Evolutionary conservation across 2,329 filamentous ascomycete genomes (phyloP).

Genomic region (Boeremia lycopersici): DNA sequence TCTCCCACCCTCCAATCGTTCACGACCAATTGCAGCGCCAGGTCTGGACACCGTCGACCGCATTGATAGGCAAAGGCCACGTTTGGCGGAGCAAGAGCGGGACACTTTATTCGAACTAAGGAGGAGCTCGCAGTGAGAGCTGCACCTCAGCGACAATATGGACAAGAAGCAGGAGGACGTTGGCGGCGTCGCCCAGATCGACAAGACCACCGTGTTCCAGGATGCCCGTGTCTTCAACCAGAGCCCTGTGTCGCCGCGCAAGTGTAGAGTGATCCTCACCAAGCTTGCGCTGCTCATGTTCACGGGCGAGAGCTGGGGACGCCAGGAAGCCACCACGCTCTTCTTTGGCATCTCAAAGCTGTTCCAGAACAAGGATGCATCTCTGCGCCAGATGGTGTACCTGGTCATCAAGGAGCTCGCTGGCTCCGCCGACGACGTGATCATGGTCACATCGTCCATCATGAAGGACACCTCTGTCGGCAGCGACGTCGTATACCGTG

Average conservation of each 20-base stretch:
- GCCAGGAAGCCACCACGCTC: conserved; percentile 94
- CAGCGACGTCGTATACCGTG: conserved; percentile 80
- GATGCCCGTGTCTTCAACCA: conserved; percentile 98
- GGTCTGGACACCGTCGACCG: conserved; percentile 7
- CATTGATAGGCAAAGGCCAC: conserved; percentile 40
- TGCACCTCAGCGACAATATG: conserved; percentile 34
- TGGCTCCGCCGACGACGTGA: conserved; percentile 94
- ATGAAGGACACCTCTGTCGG: conserved; percentile 99
- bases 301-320: conserved; percentile 95
- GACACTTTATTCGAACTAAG: conserved; percentile 30
- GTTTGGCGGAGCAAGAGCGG: conserved; percentile 42
- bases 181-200: conserved; percentile 94
- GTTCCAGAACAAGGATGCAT: conserved; percentile 99
- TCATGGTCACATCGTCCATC: conserved; percentile 99
- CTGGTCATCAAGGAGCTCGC: conserved; percentile 97
- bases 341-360: conserved; percentile 98
- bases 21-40: conserved; percentile 11
- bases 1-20: conserved; percentile 6
- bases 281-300: conserved; percentile 97
- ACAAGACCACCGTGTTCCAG: conserved; percentile 97
- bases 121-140: conserved; percentile 33
- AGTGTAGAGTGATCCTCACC: conserved; percentile 90
- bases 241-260: conserved; percentile 93
- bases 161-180: conserved; percentile 99
- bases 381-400: conserved; percentile 98